Base-by-base conservation (phyloP, 2,329 filamentous ascomycete genomes). In the Xylaria sp. region DNA sequence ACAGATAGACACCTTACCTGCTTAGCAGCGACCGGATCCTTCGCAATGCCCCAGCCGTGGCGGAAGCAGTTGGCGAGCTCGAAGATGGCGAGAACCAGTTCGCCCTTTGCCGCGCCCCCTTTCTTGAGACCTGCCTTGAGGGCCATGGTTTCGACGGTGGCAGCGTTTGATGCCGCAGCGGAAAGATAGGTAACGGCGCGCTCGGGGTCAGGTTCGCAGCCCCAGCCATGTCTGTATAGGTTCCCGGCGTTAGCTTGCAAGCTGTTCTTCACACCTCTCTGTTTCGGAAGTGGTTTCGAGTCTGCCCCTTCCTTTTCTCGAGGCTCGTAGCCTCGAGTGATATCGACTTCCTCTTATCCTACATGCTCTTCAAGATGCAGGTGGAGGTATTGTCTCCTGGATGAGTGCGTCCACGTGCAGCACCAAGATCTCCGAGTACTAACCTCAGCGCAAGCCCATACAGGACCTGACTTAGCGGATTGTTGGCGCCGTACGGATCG, bases 51-150 rank as follows among this genome's bases (percentile, higher is more conserved):
- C 95, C 95, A 98, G 64, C 94, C 96, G 80, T 98, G 90, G 70
- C 96, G 90, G 85, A 98, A 98, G 82, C 89, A 95, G 81, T 96
- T 96, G 64, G 91, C 93, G 76, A 99, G 84, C 84, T 99, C 96
- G 77, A 96, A 98, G 72, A 99, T 98, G 69, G 96, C 95, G 70
- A 99, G 89, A 20, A 98, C 93, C 62, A 99, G 87, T 85, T 99
- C 96, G 68, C 96, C 96, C 83, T 98, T 99, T 54, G 95, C 95
- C 15, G 93, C 91, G 69, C 96, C 96, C 62, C 96, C 96, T 81
- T 96, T 97, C 82, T 94, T 96, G 81, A 97, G 89, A 18, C 95
- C 96, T 9, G 94, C 92, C 74, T 91, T 86, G 25, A 98, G 88
- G 36, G 96, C 96, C 75, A 94, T 85, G 62, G 92, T 88, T 83